A percentile compares a stretch with the other conserved stretches of the same genome.
Evolutionary conservation across 768 basidiomycete genomes (phyloP).

Genomic region (Mycena galopus): DNA sequence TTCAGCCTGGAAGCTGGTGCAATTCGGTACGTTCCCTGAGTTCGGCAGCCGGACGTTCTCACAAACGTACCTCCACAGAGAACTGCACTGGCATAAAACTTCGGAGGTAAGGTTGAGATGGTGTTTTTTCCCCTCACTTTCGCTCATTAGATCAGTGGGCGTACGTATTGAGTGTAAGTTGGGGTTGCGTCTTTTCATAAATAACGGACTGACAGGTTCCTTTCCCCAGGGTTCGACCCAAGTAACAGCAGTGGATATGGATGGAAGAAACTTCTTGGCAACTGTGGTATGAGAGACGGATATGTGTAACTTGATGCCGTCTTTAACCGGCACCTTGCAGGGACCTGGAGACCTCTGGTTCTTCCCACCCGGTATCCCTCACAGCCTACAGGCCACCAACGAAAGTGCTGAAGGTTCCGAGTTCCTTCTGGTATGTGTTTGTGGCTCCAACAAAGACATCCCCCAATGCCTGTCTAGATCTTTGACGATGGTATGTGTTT

Average conservation of each 20-base stretch:
- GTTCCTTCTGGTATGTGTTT: slow-evolving; percentile 58
- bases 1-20: slow-evolving; percentile 58
- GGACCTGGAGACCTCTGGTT: slow-evolving; percentile 67
- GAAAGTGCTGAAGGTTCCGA: slow-evolving; percentile 62
- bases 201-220: not conserved
- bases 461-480: slow-evolving; percentile 47
- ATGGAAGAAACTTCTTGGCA: slow-evolving; percentile 63
- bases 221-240: slow-evolving; percentile 59
- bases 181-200: not conserved
- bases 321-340: slow-evolving; percentile 39
- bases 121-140: not conserved
- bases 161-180: slow-evolving; percentile 53
- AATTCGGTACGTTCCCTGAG: slow-evolving; percentile 50
- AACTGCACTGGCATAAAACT: slow-evolving; percentile 68
- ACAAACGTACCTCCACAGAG: slow-evolving; percentile 45
- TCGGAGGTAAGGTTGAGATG: slow-evolving; percentile 51
- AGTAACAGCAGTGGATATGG: slow-evolving; percentile 60
- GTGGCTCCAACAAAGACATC: not conserved
- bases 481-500: slow-evolving; percentile 59
- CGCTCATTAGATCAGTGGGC: slow-evolving; percentile 56
- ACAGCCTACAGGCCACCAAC: slow-evolving; percentile 65
- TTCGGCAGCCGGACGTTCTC: not conserved
- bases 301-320: not conserved
- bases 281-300: slow-evolving; percentile 63
- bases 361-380: slow-evolving; percentile 69